These are phyloP conservation scores for Setaria viridis DNA, from an alignment of 202 grass and related monocot genomes.

Conservation along the genomic window DNA sequence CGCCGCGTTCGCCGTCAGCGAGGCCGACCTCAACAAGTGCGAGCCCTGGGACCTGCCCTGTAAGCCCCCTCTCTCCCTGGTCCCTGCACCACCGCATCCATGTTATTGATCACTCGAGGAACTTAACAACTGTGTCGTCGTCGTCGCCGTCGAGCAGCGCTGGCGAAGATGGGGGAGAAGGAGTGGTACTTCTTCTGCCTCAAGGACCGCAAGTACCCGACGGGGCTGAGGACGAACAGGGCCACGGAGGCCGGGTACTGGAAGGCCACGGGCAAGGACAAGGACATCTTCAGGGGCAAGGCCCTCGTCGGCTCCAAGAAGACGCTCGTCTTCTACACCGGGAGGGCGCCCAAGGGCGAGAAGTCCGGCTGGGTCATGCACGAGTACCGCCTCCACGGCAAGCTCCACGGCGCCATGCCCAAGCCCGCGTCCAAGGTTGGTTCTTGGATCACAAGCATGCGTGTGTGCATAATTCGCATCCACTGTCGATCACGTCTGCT, in stretches of 20 bases:
- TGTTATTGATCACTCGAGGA: neutral
- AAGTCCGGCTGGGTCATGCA: slow-evolving; percentile 82
- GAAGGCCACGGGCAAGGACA: slow-evolving; percentile 87
- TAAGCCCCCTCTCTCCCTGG: slow-evolving; percentile 36
- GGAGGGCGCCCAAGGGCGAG: slow-evolving; percentile 76
- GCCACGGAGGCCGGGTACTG: slow-evolving; percentile 75
- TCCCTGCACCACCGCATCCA: neutral
- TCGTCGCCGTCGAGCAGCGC: slow-evolving; percentile 37
- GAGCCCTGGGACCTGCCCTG: slow-evolving; percentile 96
- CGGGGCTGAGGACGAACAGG: slow-evolving; percentile 74
- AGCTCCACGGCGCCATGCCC: slow-evolving; percentile 25
- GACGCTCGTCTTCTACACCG: slow-evolving; percentile 67
- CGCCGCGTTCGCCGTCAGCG: slow-evolving; percentile 66
- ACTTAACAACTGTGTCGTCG: neutral
- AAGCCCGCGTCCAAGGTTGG: slow-evolving; percentile 47
- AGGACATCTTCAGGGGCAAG: slow-evolving; percentile 62
- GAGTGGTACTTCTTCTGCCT: slow-evolving; percentile 93
- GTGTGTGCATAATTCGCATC: neutral
- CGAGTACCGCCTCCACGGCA: slow-evolving; percentile 68
- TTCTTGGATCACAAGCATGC: neutral
- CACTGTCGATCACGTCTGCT: neutral
- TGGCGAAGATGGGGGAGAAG: slow-evolving; percentile 76
- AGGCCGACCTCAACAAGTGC: slow-evolving; percentile 87
- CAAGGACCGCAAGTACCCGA: slow-evolving; percentile 82
- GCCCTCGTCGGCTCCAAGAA: slow-evolving; percentile 62